phyloP scores from a whole-genome alignment of 495 filamentous ascomycete genomes.

The Talaromyces thailandensis region DNA sequence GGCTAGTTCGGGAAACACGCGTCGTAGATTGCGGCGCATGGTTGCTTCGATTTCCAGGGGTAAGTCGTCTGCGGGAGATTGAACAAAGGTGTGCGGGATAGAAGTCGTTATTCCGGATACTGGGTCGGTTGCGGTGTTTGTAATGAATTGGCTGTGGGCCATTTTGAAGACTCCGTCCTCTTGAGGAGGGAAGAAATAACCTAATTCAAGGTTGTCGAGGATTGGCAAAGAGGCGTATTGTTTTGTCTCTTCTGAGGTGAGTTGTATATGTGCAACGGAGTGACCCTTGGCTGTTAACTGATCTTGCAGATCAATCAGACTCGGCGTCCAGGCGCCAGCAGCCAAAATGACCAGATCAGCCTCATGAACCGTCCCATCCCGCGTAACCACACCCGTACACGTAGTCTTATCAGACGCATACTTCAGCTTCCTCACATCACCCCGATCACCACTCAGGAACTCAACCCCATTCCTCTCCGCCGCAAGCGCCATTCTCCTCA shows the following conservation, averaged over 20 bases:
- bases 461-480: conserved; percentile 16
- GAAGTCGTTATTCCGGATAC: conserved; percentile 12
- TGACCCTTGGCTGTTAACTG: conserved; percentile 21
- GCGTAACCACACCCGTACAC: conserved; percentile 21
- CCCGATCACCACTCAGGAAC: conserved; percentile 18
- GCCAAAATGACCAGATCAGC: conserved; percentile 24
- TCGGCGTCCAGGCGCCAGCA: conserved; percentile 25
- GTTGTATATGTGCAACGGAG: conserved; percentile 18
- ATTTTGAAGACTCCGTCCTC: conserved; percentile 3
- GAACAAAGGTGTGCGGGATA: conserved; percentile 11
- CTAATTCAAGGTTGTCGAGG: not conserved
- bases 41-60: conserved; percentile 15
- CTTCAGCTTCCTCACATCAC: conserved; percentile 16
- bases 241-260: conserved; percentile 13
- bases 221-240: conserved; percentile 9
- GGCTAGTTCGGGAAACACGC: conserved; percentile 14
- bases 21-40: conserved; percentile 13
- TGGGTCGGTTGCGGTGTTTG: not conserved
- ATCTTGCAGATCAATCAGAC: conserved; percentile 22
- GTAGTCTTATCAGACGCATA: conserved; percentile 6
- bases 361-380: conserved; percentile 21
- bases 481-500: conserved; percentile 18
- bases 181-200: conserved; percentile 4
- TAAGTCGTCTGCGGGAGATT: not conserved
- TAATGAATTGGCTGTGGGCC: conserved; percentile 4